phyloP scores from a whole-genome alignment of 257 asterid genomes.

The Echites panduratus region DNA sequence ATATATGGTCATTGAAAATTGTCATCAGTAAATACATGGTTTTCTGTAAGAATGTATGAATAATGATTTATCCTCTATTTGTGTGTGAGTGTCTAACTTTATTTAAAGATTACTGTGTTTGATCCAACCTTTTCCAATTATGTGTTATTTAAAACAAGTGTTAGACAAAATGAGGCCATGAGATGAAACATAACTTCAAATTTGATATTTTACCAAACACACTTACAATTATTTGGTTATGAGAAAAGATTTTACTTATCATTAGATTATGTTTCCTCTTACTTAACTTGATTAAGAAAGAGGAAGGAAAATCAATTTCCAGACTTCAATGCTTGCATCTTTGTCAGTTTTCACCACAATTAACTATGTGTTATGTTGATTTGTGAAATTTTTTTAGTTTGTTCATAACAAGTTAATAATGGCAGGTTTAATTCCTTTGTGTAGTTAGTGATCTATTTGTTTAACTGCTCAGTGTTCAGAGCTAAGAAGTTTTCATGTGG shows the following conservation, averaged over 20 bases:
- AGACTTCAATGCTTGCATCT: not conserved
- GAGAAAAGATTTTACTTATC: not conserved
- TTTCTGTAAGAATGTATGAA: not conserved
- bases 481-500: too few relatives aligned
- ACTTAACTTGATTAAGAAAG: not conserved
- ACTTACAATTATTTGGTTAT: not conserved
- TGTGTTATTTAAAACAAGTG: not conserved
- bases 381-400: not conserved
- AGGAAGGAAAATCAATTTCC: not conserved
- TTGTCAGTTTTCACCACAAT: not conserved
- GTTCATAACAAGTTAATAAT: too few relatives aligned
- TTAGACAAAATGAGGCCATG: not conserved
- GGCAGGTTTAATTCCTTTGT: too few relatives aligned
- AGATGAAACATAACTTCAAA: not conserved
- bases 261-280: not conserved
- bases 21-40: not conserved
- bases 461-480: too few relatives aligned
- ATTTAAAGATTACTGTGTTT: not conserved
- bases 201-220: not conserved
- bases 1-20: not conserved
- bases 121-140: not conserved
- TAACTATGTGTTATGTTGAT: not conserved
- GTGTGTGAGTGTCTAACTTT: not conserved
- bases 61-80: not conserved
- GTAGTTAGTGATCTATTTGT: too few relatives aligned